These are phyloP conservation scores for Entomortierella beljakovae DNA, from an alignment of 192 early-diverging fungal genomes.

Conservation along the genomic window DNA sequence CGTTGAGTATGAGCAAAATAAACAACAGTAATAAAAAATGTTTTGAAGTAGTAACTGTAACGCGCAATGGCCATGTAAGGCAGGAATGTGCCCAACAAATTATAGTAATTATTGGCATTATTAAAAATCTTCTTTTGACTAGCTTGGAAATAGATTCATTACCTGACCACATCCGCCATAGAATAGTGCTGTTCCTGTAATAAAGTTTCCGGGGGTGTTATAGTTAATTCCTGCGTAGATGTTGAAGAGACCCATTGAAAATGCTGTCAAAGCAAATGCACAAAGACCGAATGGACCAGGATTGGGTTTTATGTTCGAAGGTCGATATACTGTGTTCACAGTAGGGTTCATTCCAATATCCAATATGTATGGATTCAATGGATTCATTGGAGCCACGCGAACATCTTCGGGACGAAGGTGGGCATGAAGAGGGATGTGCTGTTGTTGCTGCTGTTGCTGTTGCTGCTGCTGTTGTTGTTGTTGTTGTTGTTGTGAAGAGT, in stretches of 20 bases:
- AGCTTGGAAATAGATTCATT: no score
- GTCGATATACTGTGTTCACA: slow-evolving; percentile 27
- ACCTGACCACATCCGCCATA: slow-evolving; percentile 49
- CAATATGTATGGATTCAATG: no score
- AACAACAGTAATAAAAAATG: no score
- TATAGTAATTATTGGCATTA: no score
- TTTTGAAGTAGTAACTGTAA: no score
- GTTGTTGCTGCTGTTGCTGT: slow-evolving; percentile 19
- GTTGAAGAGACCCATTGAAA: slow-evolving; percentile 51
- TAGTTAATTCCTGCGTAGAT: slow-evolving; percentile 23
- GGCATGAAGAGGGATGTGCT: slow-evolving; percentile 37
- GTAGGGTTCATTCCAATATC: slow-evolving; percentile 36
- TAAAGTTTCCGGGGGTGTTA: slow-evolving; percentile 38
- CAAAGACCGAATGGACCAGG: slow-evolving; percentile 50
- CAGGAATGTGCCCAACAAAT: no score
- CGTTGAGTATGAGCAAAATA: no score
- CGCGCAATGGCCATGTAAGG: no score
- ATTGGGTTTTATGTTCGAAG: slow-evolving; percentile 26
- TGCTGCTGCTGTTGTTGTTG: slow-evolving; percentile 27
- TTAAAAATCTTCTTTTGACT: no score
- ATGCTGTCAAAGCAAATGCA: slow-evolving; percentile 50
- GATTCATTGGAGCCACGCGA: slow-evolving; percentile 33
- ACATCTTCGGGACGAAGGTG: slow-evolving; percentile 41
- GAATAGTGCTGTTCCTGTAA: slow-evolving; percentile 49
- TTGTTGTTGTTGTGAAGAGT: slow-evolving; percentile 26